phyloP scores from a whole-genome alignment of 2,329 filamentous ascomycete genomes.

The Xylariaceae sp. region DNA sequence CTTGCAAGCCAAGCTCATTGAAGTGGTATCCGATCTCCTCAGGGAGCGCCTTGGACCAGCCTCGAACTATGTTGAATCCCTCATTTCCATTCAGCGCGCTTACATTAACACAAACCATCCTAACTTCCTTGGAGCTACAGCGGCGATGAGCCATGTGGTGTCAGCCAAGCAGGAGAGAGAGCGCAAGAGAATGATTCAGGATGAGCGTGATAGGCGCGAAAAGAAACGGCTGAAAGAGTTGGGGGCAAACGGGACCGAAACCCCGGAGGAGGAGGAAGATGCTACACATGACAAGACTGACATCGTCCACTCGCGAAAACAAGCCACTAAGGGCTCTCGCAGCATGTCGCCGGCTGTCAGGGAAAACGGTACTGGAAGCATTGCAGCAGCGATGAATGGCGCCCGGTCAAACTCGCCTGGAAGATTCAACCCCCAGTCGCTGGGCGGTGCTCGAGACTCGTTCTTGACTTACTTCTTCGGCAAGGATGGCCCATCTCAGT shows the following conservation, averaged over 20 bases:
- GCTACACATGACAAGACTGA: conserved; percentile 50
- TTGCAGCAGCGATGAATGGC: conserved; percentile 66
- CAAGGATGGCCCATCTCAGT: conserved; percentile 69
- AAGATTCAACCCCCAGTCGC: conserved; percentile 54
- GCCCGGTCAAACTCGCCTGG: conserved; percentile 57
- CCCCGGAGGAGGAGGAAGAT: conserved; percentile 63
- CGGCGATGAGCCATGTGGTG: conserved; percentile 96
- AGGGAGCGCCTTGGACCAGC: conserved; percentile 87
- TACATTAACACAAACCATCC: conserved; percentile 99
- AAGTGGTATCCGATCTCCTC: conserved; percentile 93
- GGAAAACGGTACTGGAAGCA: conserved; percentile 58
- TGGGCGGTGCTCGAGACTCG: conserved; percentile 72
- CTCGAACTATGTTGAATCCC: conserved; percentile 87
- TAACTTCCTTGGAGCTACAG: conserved; percentile 94
- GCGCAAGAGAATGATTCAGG: conserved; percentile 71
- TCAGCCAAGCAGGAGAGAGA: conserved; percentile 93
- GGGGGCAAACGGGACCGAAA: conserved; percentile 70
- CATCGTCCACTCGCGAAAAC: conserved; percentile 56
- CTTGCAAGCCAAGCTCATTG: conserved; percentile 93
- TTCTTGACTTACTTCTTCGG: conserved; percentile 99
- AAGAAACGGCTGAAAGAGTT: conserved; percentile 78
- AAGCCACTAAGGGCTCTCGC: conserved; percentile 57
- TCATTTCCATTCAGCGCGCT: conserved; percentile 94
- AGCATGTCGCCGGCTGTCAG: conserved; percentile 81
- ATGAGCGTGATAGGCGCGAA: conserved; percentile 83